Base-by-base conservation (phyloP, 1,139 yeast species). In the Candida sojae region DNA sequence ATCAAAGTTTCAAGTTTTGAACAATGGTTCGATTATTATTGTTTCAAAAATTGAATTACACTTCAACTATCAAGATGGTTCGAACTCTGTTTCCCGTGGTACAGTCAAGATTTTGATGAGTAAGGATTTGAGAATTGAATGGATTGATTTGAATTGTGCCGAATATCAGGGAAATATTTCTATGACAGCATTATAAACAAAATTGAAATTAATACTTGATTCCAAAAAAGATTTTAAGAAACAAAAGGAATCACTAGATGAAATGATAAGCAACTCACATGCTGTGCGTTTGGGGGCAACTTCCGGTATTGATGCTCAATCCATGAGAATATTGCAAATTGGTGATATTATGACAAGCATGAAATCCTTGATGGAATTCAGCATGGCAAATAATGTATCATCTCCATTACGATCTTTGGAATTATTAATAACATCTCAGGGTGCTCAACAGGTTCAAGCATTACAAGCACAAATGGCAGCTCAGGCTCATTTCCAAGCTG, bases 331-430 rank as follows among this genome's bases (percentile, higher is more conserved):
- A 32, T 65, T 88, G 68, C 93, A 88, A 63, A 80, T 88, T 3
- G 79, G 90, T 42, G 95, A 88, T 64, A 85, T 86, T 1, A 84
- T 89, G 88, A 76, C 89, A 0, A 81, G 81, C 51, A 73, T 88
- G 57, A 77, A 80, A 49, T 82, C 86, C 30, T 67, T 87, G 48
- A 84, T 87, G 84, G 73, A 76, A 29, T 84, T 79, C 57, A 76
- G 86, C 25, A 62, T 75, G 45, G 60, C 65, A 21, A 72, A 70
- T 48, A 69, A 73, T 31, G 68, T 72, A 21, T 58, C 53, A 6
- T 84, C 89, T 11, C 92, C 92, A 0, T 57, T 82, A 32, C 75
- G 76, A 45, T 82, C 90, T 0, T 66, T 87, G 51, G 88, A 83
- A 47, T 62, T 77, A 25, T 80, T 82, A 55, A 60, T 71, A 62